phyloP scores from a whole-genome alignment of 2,329 filamentous ascomycete genomes.

The Colletotrichum neosansevieriae region DNA sequence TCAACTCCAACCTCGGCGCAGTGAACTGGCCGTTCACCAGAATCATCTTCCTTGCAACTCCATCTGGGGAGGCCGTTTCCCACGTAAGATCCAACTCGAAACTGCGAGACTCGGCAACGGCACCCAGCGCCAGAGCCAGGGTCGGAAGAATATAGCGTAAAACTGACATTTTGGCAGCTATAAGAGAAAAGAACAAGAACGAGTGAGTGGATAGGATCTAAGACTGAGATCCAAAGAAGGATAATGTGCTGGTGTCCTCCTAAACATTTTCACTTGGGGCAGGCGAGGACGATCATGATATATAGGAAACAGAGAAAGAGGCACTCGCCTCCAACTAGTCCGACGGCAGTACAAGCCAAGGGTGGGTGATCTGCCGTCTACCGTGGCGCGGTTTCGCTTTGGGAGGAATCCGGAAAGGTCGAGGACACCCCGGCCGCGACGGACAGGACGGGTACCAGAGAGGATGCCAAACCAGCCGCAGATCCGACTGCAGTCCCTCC shows the following conservation, averaged over 20 bases:
- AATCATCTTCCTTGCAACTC: conserved; percentile 57
- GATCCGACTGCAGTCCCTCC: conserved; percentile 27
- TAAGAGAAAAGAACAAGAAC: conserved; percentile 30
- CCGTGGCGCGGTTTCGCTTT: conserved; percentile 35
- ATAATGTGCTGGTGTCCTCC: conserved; percentile 35
- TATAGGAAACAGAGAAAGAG: conserved; percentile 36
- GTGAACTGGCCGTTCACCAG: conserved; percentile 72
- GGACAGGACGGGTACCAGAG: conserved; percentile 24
- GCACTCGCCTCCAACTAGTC: conserved; percentile 24
- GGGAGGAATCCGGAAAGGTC: conserved; percentile 32
- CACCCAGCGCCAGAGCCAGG: conserved; percentile 37
- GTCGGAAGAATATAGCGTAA: conserved; percentile 39
- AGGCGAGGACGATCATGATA: conserved; percentile 38
- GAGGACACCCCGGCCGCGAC: conserved; percentile 19
- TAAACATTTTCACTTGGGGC: background rate
- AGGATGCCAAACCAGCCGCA: conserved; percentile 16
- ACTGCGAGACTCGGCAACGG: conserved; percentile 31
- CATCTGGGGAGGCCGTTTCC: conserved; percentile 56
- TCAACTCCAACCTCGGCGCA: conserved; percentile 68
- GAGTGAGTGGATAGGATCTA: conserved; percentile 39
- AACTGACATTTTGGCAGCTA: conserved; percentile 35
- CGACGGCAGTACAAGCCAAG: conserved; percentile 27
- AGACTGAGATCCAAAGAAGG: conserved; percentile 29
- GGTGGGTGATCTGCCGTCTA: conserved; percentile 30
- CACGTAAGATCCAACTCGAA: conserved; percentile 51